Base-by-base conservation (phyloP, 345 rosid species). In the Dimocarpus longan region DNA sequence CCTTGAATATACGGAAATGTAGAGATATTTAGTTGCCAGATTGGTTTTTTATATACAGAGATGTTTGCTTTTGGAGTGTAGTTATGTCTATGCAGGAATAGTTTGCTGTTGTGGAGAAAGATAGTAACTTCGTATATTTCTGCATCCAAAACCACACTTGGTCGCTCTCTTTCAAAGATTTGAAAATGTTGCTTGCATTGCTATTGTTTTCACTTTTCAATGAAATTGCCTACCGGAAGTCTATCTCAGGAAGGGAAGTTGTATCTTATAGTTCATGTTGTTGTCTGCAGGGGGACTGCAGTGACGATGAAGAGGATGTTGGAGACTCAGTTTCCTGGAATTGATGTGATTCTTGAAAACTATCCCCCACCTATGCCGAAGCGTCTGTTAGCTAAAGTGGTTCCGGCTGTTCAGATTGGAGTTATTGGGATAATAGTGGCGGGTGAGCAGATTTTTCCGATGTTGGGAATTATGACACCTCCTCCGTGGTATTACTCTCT, bases 261-360 rank as follows among this genome's bases (percentile, higher is more conserved):
- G 64, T 66, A 76, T 13, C 50, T 44, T 46, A 9, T 2, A 1
- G 2, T 12, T 70, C 39, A 6, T 10, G 60, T 74, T 71, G 54
- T 50, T 68, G 39, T 52, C 28, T 75, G 68, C 83, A 93, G 97
- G 85, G 98, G 97, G 63, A 91, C 88, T 79, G 98, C 94, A 13
- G 85, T 90, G 21, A 84, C 89, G 1, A 91, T 93, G 92, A 93
- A 90, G 86, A 93, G 86, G 84, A 92, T 95, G 98, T 66, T 95
- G 83, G 94, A 95, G 80, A 79, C 85, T 18, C 88, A 87, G 71
- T 92, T 92, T 63, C 97, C 97, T 11, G 97, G 97, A 56, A 81
- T 95, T 79, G 93, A 93, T 75, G 92, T 93, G 74, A 39, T 88
- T 28, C 92, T 95, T 37, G 95, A 87, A 22, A 95, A 93, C 76